Base-by-base conservation (phyloP, 306 rosid species). In the Lathyrus tuberosus region DNA sequence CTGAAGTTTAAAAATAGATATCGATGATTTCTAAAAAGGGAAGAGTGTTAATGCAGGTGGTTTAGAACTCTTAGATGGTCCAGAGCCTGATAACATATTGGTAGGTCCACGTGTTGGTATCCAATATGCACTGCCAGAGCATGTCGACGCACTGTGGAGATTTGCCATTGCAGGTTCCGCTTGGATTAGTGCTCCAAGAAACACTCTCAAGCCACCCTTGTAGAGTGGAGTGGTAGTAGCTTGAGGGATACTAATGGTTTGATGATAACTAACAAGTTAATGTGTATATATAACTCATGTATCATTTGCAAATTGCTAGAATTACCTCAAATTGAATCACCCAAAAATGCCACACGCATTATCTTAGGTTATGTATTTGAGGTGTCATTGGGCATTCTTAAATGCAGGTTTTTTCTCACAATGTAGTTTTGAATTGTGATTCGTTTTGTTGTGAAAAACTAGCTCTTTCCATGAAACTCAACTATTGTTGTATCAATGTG, bases 161-260 rank as follows among this genome's bases (percentile, higher is more conserved):
- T 94, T 90, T 79, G 97, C 97, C 73, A 69, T 88, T 65, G 96
- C 95, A 24, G 97, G 84, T 65, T 84, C 97, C 51, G 82, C 91
- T 63, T 94, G 98, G 98, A 85, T 93, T 62, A 93, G 98, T 80
- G 89, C 98, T 79, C 98, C 96, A 4, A 93, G 75, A 74, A 90
- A 83, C 85, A 88, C 91, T 42, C 93, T 91, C 67, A 81, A 76
- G 66, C 78, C 84, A 1, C 81, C 86, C 31, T 66, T 33, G 57
- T 74, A 51, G 14, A 56, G 69, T 63, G 56, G 28, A 65, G 26
- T 59, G 35, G 57, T 56, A 22, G 62, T 62, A 31, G 57, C 53
- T 42, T 28, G 14, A 59, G 20, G 75, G 41, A 54, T 28, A 17
- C 7, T 5, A 61, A 11, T 62, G 31, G 41, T 17, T 67, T 38